Conservation (phyloP, 164 flowering plant species). For the Dillenia suffruticosa region DNA sequence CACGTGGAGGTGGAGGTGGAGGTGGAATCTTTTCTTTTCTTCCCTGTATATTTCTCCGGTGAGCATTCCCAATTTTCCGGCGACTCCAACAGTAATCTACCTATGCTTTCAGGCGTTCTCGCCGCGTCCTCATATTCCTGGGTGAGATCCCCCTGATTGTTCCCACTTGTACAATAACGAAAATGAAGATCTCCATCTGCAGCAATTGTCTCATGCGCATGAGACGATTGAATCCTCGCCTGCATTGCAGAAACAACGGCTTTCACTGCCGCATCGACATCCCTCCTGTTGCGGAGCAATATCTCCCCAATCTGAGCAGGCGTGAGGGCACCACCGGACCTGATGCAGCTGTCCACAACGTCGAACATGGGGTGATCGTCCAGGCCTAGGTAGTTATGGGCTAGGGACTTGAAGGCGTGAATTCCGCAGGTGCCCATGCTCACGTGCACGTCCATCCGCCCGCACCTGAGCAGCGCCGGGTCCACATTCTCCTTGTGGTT, state of each 20-base stretch:
- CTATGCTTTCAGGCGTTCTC: constrained; percentile 24
- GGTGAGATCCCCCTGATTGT: constrained; percentile 6
- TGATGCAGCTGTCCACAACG: constrained; percentile 43
- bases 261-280: constrained; percentile 41
- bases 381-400: constrained; percentile 37
- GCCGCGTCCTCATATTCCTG: constrained; percentile 11
- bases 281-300: constrained; percentile 38
- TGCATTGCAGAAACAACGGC: constrained; percentile 49
- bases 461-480: constrained; percentile 50
- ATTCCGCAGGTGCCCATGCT: constrained; percentile 38
- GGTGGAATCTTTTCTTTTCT: constrained; percentile 25
- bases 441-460: constrained; percentile 71
- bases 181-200: too few species aligned
- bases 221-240: constrained; percentile 14
- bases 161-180: constrained; percentile 2
- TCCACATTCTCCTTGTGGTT: constrained; percentile 60
- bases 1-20: constrained; percentile 6
- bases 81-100: constrained; percentile 21
- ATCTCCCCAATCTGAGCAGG: constrained; percentile 64
- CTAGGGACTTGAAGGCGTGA: constrained; percentile 43
- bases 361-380: constrained; percentile 35
- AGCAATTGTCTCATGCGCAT: too few species aligned
- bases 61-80: constrained; percentile 34
- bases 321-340: constrained; percentile 45
- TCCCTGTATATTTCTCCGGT: constrained; percentile 13